Conservation (phyloP, 805 yeast genomes). For the Spathaspora passalidarum region DNA sequence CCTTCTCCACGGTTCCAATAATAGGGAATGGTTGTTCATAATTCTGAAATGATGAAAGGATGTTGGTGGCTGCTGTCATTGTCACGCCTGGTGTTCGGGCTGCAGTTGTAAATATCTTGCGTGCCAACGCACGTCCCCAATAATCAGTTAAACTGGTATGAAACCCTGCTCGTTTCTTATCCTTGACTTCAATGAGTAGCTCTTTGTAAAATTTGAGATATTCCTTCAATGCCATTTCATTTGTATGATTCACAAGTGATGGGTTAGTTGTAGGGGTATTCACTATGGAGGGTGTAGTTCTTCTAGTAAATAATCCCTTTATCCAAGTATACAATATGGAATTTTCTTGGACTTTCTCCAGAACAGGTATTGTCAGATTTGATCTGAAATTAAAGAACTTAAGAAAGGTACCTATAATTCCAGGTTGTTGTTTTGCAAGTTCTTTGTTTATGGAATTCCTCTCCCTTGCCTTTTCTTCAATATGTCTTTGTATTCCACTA, state of each 20-base stretch:
- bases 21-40: conserved; percentile 50
- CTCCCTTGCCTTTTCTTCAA: neutral
- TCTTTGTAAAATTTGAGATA: conserved; percentile 47
- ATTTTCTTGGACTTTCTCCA: conserved; percentile 1
- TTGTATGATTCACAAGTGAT: neutral
- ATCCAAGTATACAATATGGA: conserved; percentile 2
- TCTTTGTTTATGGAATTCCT: neutral
- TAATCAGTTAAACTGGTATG: conserved; percentile 61
- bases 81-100: conserved; percentile 35
- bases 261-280: neutral
- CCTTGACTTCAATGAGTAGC: conserved; percentile 51
- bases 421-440: neutral
- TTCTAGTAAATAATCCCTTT: conserved; percentile 1
- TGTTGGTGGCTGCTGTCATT: conserved; percentile 33
- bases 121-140: conserved; percentile 62
- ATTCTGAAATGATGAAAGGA: conserved; percentile 31
- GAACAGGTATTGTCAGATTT: conserved; percentile 3
- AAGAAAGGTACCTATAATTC: conserved; percentile 1
- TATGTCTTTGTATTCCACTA: conserved; percentile 3
- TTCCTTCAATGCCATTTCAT: conserved; percentile 11
- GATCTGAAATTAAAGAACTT: conserved; percentile 2
- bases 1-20: conserved; percentile 38
- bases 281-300: neutral
- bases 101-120: conserved; percentile 39
- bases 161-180: conserved; percentile 52